These are phyloP conservation scores for Nidularia pulvinata DNA, from an alignment of 768 basidiomycete genomes.

Conservation along the genomic window DNA sequence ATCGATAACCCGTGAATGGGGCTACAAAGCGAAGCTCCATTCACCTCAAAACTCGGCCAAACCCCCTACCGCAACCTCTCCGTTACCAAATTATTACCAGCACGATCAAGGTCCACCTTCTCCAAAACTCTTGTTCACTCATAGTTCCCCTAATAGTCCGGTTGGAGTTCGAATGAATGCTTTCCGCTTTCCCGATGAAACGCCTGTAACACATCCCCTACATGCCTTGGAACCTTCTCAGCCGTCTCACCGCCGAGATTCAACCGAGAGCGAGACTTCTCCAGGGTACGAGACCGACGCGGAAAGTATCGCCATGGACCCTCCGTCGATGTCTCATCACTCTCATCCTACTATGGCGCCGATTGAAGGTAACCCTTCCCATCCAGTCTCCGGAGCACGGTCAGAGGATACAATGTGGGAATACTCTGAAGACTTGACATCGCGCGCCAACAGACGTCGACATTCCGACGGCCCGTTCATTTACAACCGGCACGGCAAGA, in stretches of 20 bases:
- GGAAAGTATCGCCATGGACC: conserved; percentile 21
- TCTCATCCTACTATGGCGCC: conserved; percentile 21
- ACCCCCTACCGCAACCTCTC: not conserved
- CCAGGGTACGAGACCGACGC: conserved; percentile 39
- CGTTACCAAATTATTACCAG: not conserved
- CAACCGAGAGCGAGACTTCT: conserved; percentile 26
- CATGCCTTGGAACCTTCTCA: not conserved
- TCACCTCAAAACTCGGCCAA: conserved; percentile 6
- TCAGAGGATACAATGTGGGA: conserved; percentile 13
- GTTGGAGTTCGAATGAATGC: conserved; percentile 8
- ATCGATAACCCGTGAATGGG: conserved; percentile 63
- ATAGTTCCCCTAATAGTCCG: not conserved
- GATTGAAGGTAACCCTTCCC: conserved; percentile 20
- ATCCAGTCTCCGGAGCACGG: too few species aligned
- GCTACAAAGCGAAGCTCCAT: conserved; percentile 48
- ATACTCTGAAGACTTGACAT: not conserved
- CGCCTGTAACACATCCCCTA: conserved; percentile 1
- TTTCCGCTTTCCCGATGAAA: conserved; percentile 16
- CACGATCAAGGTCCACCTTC: not conserved
- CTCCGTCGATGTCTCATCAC: conserved; percentile 13
- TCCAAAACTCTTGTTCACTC: not conserved
- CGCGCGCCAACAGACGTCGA: not conserved
- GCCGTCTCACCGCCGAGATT: conserved; percentile 8
- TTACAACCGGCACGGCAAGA: conserved; percentile 2
- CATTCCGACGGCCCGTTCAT: not conserved